Evolutionary conservation across 148 eudicot genomes (phyloP).

Genomic region (Oxyria digyna): DNA sequence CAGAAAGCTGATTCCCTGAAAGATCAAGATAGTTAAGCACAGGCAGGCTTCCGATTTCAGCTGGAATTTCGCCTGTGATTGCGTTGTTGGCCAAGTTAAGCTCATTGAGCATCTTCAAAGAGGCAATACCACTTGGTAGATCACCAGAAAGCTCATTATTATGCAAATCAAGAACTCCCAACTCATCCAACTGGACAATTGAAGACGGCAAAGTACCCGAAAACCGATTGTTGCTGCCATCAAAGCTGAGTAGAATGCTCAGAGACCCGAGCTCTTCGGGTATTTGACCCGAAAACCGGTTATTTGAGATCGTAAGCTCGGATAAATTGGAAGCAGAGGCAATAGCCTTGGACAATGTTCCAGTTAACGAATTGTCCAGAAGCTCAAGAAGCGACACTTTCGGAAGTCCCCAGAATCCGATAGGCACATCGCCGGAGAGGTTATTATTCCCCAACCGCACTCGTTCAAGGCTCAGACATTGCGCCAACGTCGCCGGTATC

Average conservation of each 20-base stretch:
- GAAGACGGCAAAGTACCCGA: slow-evolving; percentile 47
- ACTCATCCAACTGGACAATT: slow-evolving; percentile 27
- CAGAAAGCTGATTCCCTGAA: slow-evolving; percentile 56
- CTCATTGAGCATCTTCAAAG: slow-evolving; percentile 52
- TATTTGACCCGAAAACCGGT: slow-evolving; percentile 39
- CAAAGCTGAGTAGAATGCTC: slow-evolving; percentile 20
- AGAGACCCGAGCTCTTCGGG: slow-evolving; percentile 62
- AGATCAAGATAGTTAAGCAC: slow-evolving; percentile 73
- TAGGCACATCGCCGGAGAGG: slow-evolving; percentile 58
- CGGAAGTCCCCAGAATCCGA: slow-evolving; percentile 60
- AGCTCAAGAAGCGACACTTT: slow-evolving; percentile 42
- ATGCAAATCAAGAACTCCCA: slow-evolving; percentile 45
- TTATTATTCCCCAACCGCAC: slow-evolving; percentile 39
- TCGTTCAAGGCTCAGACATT: slow-evolving; percentile 43
- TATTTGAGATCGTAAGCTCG: slow-evolving; percentile 27
- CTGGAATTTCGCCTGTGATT: slow-evolving; percentile 46
- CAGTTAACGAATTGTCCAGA: slow-evolving; percentile 36
- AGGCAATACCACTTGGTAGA: slow-evolving; percentile 37
- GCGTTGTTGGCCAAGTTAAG: slow-evolving; percentile 55
- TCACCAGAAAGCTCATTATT: slow-evolving; percentile 51
- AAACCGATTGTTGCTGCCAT: slow-evolving; percentile 33
- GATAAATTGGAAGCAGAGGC: slow-evolving; percentile 53
- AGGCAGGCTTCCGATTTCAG: slow-evolving; percentile 46
- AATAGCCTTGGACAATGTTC: slow-evolving; percentile 40
- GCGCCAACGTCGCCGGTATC: slow-evolving; percentile 38